Evolutionary conservation across 306 rosid species (phyloP).

Genomic region (Rubus parviflorus): DNA sequence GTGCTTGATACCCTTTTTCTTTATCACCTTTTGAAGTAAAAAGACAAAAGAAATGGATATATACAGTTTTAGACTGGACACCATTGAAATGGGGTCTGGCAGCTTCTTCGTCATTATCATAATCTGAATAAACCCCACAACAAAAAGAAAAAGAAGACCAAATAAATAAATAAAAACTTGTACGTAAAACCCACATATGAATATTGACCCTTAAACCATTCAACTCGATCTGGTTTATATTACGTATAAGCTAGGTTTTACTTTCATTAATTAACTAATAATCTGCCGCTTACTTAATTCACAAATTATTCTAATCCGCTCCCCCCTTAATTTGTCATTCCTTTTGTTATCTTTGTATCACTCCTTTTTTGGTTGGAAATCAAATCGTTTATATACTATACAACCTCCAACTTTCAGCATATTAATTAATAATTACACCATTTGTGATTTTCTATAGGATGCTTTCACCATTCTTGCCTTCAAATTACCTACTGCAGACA

Average conservation of each 20-base stretch:
- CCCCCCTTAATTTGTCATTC: constrained; percentile 3
- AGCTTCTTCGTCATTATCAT: constrained; percentile 21
- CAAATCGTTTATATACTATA: neutral
- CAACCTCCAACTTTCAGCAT: neutral
- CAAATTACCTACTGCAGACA: neutral
- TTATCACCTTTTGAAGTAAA: neutral
- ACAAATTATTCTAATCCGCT: neutral
- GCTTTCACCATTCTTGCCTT: neutral
- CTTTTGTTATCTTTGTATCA: constrained; percentile 15
- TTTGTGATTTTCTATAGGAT: neutral
- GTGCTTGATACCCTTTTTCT: neutral
- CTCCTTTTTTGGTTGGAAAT: constrained; percentile 2
- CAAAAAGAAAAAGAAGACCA: neutral
- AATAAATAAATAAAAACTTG: neutral
- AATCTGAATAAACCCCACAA: neutral
- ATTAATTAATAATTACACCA: constrained; percentile 1
- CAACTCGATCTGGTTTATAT: neutral
- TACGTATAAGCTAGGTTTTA: neutral
- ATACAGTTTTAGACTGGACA: neutral
- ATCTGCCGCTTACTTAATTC: neutral
- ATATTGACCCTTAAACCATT: constrained; percentile 1
- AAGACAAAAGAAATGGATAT: neutral
- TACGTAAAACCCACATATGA: neutral
- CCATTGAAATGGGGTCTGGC: neutral
- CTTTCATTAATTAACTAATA: neutral